Evolutionary conservation across 2,329 filamentous ascomycete species (phyloP).

Genomic region (Chaetomium globosum): DNA sequence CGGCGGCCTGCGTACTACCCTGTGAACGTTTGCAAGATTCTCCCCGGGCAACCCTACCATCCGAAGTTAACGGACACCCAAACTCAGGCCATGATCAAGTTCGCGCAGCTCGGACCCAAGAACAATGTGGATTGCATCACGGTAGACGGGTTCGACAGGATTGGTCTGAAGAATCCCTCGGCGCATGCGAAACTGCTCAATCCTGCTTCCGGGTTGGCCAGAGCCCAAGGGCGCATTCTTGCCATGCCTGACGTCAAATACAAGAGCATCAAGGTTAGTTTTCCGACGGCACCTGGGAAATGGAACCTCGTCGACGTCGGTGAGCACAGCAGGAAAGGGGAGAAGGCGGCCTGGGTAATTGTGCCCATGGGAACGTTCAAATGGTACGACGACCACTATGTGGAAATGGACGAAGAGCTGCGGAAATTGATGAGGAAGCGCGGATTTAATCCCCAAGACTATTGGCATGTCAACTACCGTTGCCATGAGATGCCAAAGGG

Average conservation of each 20-base stretch:
- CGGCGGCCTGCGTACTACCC: neutral
- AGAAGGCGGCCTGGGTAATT: neutral
- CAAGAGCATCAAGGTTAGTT: neutral
- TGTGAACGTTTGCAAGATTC: neutral
- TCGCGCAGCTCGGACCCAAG: neutral
- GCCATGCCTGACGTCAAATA: neutral
- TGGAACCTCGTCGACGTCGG: neutral
- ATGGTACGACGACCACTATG: neutral
- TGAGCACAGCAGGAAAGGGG: neutral
- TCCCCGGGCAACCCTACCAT: constrained; percentile 3
- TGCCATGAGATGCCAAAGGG: too few relatives aligned
- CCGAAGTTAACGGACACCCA: neutral
- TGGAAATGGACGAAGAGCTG: neutral
- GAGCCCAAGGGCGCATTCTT: neutral
- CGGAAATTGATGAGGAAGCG: neutral
- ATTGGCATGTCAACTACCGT: too few relatives aligned
- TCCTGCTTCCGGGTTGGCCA: neutral
- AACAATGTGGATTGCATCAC: neutral
- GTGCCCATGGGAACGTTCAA: neutral
- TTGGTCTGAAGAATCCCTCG: neutral
- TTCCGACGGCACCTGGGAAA: neutral
- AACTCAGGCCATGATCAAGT: neutral
- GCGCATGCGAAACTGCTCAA: neutral
- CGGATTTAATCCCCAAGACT: neutral
- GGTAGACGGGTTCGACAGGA: neutral